A percentile compares a stretch with the other conserved stretches of the same genome.
phyloP scores from a whole-genome alignment of 225 moss, liverwort and hornwort genomes.

The Sphagnum contortum region DNA sequence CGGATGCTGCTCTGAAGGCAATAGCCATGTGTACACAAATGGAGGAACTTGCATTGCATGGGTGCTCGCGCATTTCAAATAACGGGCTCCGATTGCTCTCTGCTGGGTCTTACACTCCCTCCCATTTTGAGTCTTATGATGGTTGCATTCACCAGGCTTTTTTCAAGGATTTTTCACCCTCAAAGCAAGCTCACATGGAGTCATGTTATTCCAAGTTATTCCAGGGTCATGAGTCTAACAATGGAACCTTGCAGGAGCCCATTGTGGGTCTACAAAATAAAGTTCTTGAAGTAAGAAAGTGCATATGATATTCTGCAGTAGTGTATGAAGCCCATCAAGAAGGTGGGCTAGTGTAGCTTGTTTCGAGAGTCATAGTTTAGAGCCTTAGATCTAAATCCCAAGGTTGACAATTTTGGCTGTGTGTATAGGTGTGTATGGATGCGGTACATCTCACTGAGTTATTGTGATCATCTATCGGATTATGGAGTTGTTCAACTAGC shows the following conservation, averaged over 20 bases:
- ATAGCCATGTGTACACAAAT: conserved; percentile 45
- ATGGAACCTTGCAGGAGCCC: too few species aligned
- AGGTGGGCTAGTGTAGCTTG: too few species aligned
- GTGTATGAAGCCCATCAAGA: too few species aligned
- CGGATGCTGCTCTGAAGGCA: conserved; percentile 38
- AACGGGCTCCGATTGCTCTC: conserved; percentile 41
- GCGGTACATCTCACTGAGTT: conserved; percentile 55
- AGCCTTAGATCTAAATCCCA: too few species aligned
- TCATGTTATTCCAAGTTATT: too few species aligned
- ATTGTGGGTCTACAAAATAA: too few species aligned
- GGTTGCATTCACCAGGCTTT: background rate
- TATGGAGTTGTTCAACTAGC: conserved; percentile 60
- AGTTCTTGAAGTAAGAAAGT: too few species aligned
- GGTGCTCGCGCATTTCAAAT: conserved; percentile 55
- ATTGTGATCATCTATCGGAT: conserved; percentile 51
- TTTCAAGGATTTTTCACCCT: background rate
- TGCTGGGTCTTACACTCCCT: conserved; percentile 12
- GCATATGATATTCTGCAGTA: too few species aligned
- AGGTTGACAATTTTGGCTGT: background rate
- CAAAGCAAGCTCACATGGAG: too few species aligned
- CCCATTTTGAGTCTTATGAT: background rate
- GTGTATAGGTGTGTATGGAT: conserved; percentile 27
- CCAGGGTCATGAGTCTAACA: too few species aligned
- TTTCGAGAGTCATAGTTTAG: too few species aligned
- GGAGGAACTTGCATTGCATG: conserved; percentile 65